Conservation (phyloP, 345 rosid species). For the Dipteronia dyeriana region DNA sequence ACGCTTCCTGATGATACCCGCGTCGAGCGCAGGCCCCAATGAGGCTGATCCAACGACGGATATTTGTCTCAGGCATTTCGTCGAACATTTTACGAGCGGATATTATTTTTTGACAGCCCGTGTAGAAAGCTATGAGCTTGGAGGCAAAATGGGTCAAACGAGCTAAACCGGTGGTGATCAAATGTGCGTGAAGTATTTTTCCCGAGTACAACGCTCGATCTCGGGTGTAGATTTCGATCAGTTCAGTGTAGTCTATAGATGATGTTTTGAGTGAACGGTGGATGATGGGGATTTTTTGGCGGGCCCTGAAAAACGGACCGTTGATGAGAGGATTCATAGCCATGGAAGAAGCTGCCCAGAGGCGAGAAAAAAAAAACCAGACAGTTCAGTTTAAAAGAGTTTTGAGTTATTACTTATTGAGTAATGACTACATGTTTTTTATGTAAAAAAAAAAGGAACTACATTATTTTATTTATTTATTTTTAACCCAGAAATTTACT, state of each 20-base stretch:
- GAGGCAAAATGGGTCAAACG: slow-evolving; percentile 39
- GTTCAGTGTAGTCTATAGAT: slow-evolving; percentile 33
- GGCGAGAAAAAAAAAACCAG: not conserved
- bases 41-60: slow-evolving; percentile 51
- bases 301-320: slow-evolving; percentile 6
- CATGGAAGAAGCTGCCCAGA: not conserved
- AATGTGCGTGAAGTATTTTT: slow-evolving; percentile 55
- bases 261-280: slow-evolving; percentile 39
- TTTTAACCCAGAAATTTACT: too few species aligned
- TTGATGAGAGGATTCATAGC: slow-evolving; percentile 1
- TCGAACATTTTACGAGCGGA: slow-evolving; percentile 73
- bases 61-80: slow-evolving; percentile 51
- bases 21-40: slow-evolving; percentile 57
- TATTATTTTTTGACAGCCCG: slow-evolving; percentile 35
- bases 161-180: slow-evolving; percentile 46
- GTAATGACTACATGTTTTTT: too few species aligned
- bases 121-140: slow-evolving; percentile 55
- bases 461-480: too few species aligned
- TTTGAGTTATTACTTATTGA: too few species aligned
- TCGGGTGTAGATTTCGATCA: slow-evolving; percentile 38
- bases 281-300: slow-evolving; percentile 6
- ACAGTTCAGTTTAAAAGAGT: too few species aligned
- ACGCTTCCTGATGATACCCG: slow-evolving; percentile 57
- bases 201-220: slow-evolving; percentile 42
- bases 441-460: too few species aligned